These are phyloP conservation scores for Xerocomellus amylosporus DNA, from an alignment of 768 basidiomycete species.

Conservation along the genomic window DNA sequence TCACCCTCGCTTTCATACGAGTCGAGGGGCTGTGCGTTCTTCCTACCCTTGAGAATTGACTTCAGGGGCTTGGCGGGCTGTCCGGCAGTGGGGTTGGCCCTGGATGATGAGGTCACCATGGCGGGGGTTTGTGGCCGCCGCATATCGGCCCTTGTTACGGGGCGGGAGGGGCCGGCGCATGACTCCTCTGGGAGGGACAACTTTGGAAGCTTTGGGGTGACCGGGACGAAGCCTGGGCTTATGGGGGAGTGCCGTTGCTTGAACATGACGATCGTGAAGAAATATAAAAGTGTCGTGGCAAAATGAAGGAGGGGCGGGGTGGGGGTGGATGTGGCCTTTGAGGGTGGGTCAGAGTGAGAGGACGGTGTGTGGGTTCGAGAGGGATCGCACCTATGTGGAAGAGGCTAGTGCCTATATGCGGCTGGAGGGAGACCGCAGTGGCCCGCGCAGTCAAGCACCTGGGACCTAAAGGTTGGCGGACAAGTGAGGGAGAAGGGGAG, in stretches of 20 bases:
- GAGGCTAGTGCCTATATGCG: slow-evolving; percentile 4
- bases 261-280: slow-evolving; percentile 30
- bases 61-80: slow-evolving; percentile 24
- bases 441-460: slow-evolving; percentile 25
- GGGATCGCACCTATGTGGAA: slow-evolving; percentile 13
- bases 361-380: not conserved
- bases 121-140: slow-evolving; percentile 22
- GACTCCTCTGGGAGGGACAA: slow-evolving; percentile 21
- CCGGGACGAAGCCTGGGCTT: slow-evolving; percentile 17
- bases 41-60: slow-evolving; percentile 32
- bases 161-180: slow-evolving; percentile 8
- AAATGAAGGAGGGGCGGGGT: slow-evolving; percentile 11
- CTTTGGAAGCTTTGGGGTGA: slow-evolving; percentile 21
- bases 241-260: slow-evolving; percentile 15
- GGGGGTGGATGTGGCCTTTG: slow-evolving; percentile 5
- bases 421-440: slow-evolving; percentile 23
- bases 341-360: not conserved
- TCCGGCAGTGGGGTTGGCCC: slow-evolving; percentile 21
- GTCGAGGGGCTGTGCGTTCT: slow-evolving; percentile 12
- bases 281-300: slow-evolving; percentile 16
- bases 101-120: slow-evolving; percentile 13
- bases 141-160: slow-evolving; percentile 13
- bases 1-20: slow-evolving; percentile 33
- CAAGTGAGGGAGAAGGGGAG: not conserved
- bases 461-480: slow-evolving; percentile 18